Percentiles rank a stretch among this genome's conserved stretches.
Evolutionary conservation across 805 yeast species (phyloP).

Genomic region (Scheffersomyces coipomensis): DNA sequence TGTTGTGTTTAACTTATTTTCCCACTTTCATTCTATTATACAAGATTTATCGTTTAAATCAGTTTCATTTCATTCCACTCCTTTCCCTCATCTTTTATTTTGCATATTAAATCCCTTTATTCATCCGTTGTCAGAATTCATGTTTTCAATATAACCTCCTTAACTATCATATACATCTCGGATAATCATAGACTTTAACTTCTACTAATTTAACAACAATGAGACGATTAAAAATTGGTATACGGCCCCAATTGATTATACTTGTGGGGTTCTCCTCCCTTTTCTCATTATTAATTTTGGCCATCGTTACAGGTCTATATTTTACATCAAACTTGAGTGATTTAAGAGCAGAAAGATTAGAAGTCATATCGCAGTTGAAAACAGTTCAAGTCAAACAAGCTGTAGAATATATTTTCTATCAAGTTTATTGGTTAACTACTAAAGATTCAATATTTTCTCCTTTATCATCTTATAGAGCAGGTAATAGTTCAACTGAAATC

Average conservation of each 20-base stretch:
- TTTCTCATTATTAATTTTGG: conserved; percentile 67
- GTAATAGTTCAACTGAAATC: conserved; percentile 55
- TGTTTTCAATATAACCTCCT: too few relatives aligned
- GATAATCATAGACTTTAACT: too few relatives aligned
- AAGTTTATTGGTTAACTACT: conserved; percentile 61
- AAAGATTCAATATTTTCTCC: conserved; percentile 62
- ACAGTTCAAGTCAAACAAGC: conserved; percentile 76
- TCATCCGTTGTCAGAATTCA: too few relatives aligned
- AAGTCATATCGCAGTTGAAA: conserved; percentile 77
- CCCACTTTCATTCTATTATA: too few relatives aligned
- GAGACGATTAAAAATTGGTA: conserved; percentile 54
- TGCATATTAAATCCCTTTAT: too few relatives aligned
- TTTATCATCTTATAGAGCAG: conserved; percentile 64
- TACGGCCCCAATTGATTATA: conserved; percentile 71
- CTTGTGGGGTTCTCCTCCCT: conserved; percentile 70
- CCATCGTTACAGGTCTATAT: conserved; percentile 71
- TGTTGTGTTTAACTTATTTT: too few relatives aligned
- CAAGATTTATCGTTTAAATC: too few relatives aligned
- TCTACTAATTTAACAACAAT: conserved; percentile 11
- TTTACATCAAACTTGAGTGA: conserved; percentile 61
- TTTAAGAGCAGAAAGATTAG: conserved; percentile 67
- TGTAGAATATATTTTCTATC: conserved; percentile 61
- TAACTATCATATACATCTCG: too few relatives aligned
- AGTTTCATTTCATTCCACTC: too few relatives aligned
- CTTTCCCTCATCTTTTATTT: too few relatives aligned